Conservation (phyloP, 148 eudicot species). For the Polygonum aviculare region DNA sequence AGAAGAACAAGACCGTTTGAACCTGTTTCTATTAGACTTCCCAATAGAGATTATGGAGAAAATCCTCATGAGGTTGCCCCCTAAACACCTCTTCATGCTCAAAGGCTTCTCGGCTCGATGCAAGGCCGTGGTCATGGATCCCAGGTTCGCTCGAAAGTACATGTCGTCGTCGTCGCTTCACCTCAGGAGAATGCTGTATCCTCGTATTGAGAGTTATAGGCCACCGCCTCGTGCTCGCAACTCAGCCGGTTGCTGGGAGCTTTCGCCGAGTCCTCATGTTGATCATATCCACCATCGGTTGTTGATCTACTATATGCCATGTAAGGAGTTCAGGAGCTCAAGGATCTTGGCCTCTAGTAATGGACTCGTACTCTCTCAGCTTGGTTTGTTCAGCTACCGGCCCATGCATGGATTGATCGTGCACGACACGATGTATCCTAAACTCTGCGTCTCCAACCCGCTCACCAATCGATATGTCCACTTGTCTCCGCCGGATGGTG, state of each 20-base stretch:
- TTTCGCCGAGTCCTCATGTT: no score
- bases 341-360: not conserved
- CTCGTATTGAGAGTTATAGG: no score
- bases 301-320: no score
- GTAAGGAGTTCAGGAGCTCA: no score
- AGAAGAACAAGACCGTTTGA: no score
- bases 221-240: no score
- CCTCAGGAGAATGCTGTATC: no score
- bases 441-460: not conserved
- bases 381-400: not conserved
- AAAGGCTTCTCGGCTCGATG: not conserved
- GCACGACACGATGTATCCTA: not conserved
- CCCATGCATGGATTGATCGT: not conserved
- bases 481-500: not conserved
- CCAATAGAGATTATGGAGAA: not conserved
- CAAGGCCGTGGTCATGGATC: not conserved
- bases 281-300: no score
- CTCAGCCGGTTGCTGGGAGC: no score
- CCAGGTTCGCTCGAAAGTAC: not conserved
- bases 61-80: not conserved
- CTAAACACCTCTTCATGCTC: not conserved
- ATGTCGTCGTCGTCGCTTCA: not conserved
- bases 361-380: not conserved
- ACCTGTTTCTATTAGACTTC: no score
- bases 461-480: not conserved